Evolutionary conservation across 2,329 filamentous ascomycete genomes (phyloP), one percentile per base, ranked within the genome.

Genomic region (Phaeosphaeriaceae sp.): DNA sequence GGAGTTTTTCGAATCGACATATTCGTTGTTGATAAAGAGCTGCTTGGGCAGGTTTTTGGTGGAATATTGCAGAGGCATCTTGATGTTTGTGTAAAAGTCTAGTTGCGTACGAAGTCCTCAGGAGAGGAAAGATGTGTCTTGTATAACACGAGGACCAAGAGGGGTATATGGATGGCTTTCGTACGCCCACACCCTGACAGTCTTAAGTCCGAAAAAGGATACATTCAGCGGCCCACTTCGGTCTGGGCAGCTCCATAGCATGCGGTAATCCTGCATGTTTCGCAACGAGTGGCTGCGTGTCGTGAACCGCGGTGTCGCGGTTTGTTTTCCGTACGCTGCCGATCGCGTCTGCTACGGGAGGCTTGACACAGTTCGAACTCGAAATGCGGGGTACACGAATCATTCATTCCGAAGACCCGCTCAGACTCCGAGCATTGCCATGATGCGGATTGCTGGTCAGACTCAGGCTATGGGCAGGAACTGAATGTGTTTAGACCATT

Each of bases 21-120:
- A 76, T 68, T 79, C 72, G 55, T 75, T 76, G 60, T 75, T 76
- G 68, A 79, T 77, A 61, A 78, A 76, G 46, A 78, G 66, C 45
- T 78, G 70, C 63, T 76, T 76, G 4, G 75, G 76, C 7, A 80
- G 68, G 47, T 78, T 79, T 44, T 73, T 69, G 15, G 61, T 54
- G 11, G 70, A 76, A 63, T 70, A 77, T 27, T 62, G 63, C 58
- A 78, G 71, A n/a, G 70, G 53, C 71, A 73, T 73, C 42, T 51
- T 58, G 54, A 22, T 22, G 6, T 21, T 41, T 6, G 3, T 57
- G 11, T 15, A 36, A 36, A 36, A 36, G 31, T 36, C 7, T 15
- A 13, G 3, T 36, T 15, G 13, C 3, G 25, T 11, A 36, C 7
- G n/a, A 36, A 36, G 31, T 7, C 11, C 11, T 36, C 13, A 11